Percentiles rank a stretch among this genome's conserved stretches.
Conservation (phyloP, 805 yeast genomes). For the Metahyphopichia silvanorum region DNA sequence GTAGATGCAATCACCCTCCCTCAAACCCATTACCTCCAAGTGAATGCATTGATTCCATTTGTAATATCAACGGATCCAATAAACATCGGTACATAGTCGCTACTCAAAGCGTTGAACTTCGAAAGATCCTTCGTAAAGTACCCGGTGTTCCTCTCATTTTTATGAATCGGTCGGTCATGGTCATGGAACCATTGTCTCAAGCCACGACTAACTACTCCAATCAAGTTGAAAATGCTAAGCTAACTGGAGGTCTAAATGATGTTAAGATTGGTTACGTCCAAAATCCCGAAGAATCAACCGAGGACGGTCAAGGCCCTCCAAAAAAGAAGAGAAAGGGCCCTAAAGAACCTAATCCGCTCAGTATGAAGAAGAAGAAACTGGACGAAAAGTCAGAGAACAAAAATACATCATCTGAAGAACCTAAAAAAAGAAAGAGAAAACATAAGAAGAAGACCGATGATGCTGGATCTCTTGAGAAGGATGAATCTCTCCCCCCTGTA, state of each 20-base stretch:
- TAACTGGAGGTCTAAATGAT: slow-evolving; percentile 77
- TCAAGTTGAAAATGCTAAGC: slow-evolving; percentile 61
- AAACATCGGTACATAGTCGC: slow-evolving; percentile 92
- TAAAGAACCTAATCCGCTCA: slow-evolving; percentile 85
- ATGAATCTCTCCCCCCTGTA: too few relatives aligned
- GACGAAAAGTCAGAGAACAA: slow-evolving; percentile 10
- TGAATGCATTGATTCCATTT: slow-evolving; percentile 75
- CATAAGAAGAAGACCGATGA: slow-evolving; percentile 9
- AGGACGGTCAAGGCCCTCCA: slow-evolving; percentile 7
- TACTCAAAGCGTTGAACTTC: slow-evolving; percentile 68
- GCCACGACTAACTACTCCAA: slow-evolving; percentile 47
- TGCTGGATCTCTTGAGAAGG: too few relatives aligned
- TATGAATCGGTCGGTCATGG: slow-evolving; percentile 88
- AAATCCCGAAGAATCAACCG: slow-evolving; percentile 12
- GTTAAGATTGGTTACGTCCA: slow-evolving; percentile 41
- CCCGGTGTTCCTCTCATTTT: slow-evolving; percentile 91
- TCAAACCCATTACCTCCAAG: slow-evolving; percentile 58
- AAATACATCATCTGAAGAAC: slow-evolving; percentile 3
- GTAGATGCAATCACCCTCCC: slow-evolving; percentile 85
- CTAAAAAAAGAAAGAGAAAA: slow-evolving; percentile 22
- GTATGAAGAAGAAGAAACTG: slow-evolving; percentile 74
- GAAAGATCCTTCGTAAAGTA: slow-evolving; percentile 64
- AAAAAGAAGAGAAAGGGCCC: slow-evolving; percentile 62
- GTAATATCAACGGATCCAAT: slow-evolving; percentile 68
- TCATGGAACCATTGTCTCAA: slow-evolving; percentile 88